These are phyloP conservation scores for Poa annua DNA, from an alignment of 176 grass and related monocot species.

Conservation along the genomic window DNA sequence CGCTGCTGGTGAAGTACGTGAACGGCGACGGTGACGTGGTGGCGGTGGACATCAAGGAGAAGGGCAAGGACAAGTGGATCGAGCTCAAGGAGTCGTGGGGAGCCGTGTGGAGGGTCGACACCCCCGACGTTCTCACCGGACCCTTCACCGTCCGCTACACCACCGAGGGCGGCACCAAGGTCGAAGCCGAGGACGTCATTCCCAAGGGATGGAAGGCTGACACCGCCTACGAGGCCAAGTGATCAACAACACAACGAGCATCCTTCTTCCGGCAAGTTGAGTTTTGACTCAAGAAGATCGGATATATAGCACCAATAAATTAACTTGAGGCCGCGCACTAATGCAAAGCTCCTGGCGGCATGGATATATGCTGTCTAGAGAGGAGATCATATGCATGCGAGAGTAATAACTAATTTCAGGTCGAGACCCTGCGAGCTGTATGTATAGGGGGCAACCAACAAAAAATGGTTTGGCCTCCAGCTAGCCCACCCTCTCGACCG, in stretches of 20 bases:
- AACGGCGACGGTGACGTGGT: conserved; percentile 57
- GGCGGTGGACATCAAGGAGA: conserved; percentile 48
- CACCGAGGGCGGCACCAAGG: conserved; percentile 40
- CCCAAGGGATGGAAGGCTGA: conserved; percentile 51
- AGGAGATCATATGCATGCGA: not conserved
- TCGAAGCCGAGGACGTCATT: conserved; percentile 43
- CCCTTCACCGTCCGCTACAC: conserved; percentile 59
- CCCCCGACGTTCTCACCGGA: conserved; percentile 22
- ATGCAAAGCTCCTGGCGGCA: not conserved
- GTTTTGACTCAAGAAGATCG: not conserved
- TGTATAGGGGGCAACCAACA: not conserved
- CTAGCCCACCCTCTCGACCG: not conserved
- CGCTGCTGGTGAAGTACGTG: conserved; percentile 49
- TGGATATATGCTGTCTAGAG: not conserved
- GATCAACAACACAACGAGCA: too few relatives aligned
- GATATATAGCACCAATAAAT: not conserved
- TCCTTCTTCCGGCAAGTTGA: not conserved
- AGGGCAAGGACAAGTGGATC: conserved; percentile 27
- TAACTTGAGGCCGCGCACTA: not conserved
- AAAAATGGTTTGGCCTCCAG: not conserved
- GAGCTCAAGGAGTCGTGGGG: conserved; percentile 62
- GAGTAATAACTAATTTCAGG: not conserved
- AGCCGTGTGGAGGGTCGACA: conserved; percentile 63
- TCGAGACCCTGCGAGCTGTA: not conserved
- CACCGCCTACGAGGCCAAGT: conserved; percentile 13